Conservation (phyloP, 2,329 filamentous ascomycete genomes). For the Fusarium agapanthi region DNA sequence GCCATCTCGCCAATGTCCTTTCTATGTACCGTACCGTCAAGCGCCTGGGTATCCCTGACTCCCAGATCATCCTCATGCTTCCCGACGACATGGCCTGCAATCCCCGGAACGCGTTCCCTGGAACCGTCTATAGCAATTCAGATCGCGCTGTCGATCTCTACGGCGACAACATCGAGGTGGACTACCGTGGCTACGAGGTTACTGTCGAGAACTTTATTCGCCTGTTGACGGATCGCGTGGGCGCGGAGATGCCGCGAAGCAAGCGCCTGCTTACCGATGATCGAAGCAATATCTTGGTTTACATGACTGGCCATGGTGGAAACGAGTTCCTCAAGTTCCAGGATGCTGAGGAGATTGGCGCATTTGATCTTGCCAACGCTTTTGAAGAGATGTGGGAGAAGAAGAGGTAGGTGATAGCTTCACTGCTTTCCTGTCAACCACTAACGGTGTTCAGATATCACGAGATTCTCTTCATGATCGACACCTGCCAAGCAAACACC, state of each 20-base stretch:
- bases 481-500: constrained; percentile 98
- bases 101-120: constrained; percentile 95
- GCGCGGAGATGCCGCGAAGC: constrained; percentile 92
- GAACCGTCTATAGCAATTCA: constrained; percentile 98
- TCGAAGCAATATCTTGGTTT: constrained; percentile 94
- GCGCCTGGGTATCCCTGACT: constrained; percentile 95
- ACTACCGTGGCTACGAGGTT: constrained; percentile 97
- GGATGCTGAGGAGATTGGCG: constrained; percentile 96
- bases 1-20: constrained; percentile 95
- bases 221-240: constrained; percentile 90
- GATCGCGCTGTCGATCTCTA: constrained; percentile 96
- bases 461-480: constrained; percentile 99
- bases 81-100: constrained; percentile 99
- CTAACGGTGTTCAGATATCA: constrained; percentile 71
- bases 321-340: constrained; percentile 99
- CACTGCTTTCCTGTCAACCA: constrained; percentile 23
- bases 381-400: constrained; percentile 99
- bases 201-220: constrained; percentile 99
- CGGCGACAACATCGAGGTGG: constrained; percentile 98
- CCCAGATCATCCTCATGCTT: constrained; percentile 99
- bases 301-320: constrained; percentile 98
- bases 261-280: constrained; percentile 95
- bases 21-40: constrained; percentile 98
- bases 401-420: constrained; percentile 70
- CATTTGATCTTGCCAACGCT: constrained; percentile 93